These are phyloP conservation scores for Colletotrichum truncatum DNA, from an alignment of 2,329 filamentous ascomycete species.

Conservation along the genomic window DNA sequence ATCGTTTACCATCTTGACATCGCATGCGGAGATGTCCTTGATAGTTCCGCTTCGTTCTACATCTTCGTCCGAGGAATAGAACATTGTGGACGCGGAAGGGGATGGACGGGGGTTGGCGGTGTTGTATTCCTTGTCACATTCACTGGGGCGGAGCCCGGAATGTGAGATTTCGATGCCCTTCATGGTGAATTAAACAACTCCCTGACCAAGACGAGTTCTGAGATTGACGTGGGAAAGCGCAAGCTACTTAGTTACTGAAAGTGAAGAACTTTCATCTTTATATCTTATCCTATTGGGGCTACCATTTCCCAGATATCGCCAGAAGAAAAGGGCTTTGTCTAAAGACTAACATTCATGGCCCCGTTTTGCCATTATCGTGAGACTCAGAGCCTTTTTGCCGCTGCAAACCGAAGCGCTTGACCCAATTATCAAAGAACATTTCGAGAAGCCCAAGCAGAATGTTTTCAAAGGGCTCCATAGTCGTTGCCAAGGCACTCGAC, in stretches of 20 bases:
- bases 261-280: too few species aligned
- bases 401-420: not conserved
- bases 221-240: too few species aligned
- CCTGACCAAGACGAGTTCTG: too few species aligned
- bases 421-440: not conserved
- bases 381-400: not conserved
- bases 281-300: too few species aligned
- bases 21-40: not conserved
- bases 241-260: too few species aligned
- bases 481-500: not conserved
- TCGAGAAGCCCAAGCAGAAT: not conserved
- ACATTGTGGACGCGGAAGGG: not conserved
- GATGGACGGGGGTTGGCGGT: not conserved
- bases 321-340: too few species aligned
- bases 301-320: too few species aligned
- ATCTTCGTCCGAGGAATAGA: not conserved
- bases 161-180: not conserved
- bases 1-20: not conserved
- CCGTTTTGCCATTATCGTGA: not conserved
- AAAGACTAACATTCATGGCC: not conserved
- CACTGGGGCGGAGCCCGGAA: not conserved
- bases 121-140: not conserved
- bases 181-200: not conserved
- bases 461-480: not conserved
- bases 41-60: not conserved